A percentile compares a stretch with the other conserved stretches of the same genome.
These are phyloP conservation scores for Podaxis carcinomalis DNA, from an alignment of 768 basidiomycete genomes.

Conservation along the genomic window DNA sequence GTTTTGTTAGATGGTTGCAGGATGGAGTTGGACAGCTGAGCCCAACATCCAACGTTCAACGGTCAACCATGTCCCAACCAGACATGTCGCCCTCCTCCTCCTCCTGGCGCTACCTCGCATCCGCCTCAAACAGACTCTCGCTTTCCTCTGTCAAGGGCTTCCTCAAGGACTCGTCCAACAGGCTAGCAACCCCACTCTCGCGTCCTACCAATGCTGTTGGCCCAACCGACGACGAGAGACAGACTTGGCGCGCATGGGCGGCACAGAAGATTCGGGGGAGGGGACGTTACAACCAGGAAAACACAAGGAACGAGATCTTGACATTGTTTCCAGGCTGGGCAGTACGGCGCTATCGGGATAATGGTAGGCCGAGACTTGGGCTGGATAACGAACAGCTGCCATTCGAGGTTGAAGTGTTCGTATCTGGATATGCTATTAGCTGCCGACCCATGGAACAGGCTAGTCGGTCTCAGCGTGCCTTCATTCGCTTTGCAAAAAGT, in stretches of 20 bases:
- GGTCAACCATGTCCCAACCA: neutral
- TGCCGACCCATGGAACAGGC: conserved; percentile 54
- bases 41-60: too few relatives aligned
- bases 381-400: conserved; percentile 22
- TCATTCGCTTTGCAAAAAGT: conserved; percentile 79
- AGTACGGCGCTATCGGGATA: conserved; percentile 39
- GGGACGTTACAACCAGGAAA: neutral
- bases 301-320: conserved; percentile 36
- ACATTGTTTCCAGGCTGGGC: conserved; percentile 84
- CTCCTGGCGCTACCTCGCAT: neutral
- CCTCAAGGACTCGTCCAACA: neutral
- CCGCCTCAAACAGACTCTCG: neutral
- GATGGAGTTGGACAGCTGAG: too few relatives aligned
- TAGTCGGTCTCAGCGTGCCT: conserved; percentile 71
- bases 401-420: conserved; percentile 69
- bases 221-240: conserved; percentile 9
- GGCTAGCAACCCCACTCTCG: neutral
- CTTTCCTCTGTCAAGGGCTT: neutral
- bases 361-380: neutral
- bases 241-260: conserved; percentile 13
- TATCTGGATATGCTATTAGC: conserved; percentile 74
- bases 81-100: neutral
- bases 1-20: too few relatives aligned
- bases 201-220: conserved; percentile 1
- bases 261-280: neutral